A percentile compares a stretch with the other conserved stretches of the same genome.
Evolutionary conservation across 768 basidiomycete genomes (phyloP).

Genomic region (Floccularia luteovirens): DNA sequence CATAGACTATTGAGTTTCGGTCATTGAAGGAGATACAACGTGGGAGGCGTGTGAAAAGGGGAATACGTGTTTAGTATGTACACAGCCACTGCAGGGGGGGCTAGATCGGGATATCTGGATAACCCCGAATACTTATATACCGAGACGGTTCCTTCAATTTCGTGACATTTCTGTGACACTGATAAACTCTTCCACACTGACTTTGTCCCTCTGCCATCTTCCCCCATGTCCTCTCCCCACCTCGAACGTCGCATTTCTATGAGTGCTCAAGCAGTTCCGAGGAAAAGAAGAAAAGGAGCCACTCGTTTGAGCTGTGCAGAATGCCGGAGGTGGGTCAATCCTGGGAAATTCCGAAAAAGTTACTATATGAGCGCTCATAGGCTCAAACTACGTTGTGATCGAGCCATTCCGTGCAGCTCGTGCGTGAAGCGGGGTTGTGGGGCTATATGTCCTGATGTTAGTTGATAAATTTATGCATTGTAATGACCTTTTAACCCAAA

Average conservation of each 20-base stretch:
- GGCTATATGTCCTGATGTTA: slow-evolving; percentile 76
- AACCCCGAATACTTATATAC: too few relatives aligned
- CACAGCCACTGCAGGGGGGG: too few relatives aligned
- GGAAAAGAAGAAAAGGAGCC: slow-evolving; percentile 65
- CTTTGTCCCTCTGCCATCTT: too few relatives aligned
- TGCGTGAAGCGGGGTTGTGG: slow-evolving; percentile 77
- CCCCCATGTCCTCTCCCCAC: slow-evolving; percentile 14
- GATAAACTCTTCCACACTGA: too few relatives aligned
- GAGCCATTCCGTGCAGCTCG: slow-evolving; percentile 69
- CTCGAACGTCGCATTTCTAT: slow-evolving; percentile 22
- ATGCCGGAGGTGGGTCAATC: slow-evolving; percentile 51
- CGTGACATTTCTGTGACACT: too few relatives aligned
- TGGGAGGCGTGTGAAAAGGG: too few relatives aligned
- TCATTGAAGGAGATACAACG: too few relatives aligned
- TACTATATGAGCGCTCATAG: slow-evolving; percentile 20
- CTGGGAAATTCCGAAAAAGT: slow-evolving; percentile 5
- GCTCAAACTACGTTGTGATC: slow-evolving; percentile 68
- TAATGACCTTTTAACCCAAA: slow-evolving; percentile 5
- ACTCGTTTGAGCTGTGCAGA: slow-evolving; percentile 76
- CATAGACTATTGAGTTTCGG: too few relatives aligned
- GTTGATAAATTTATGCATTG: slow-evolving; percentile 11
- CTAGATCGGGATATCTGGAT: too few relatives aligned
- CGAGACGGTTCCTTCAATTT: too few relatives aligned
- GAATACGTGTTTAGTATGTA: too few relatives aligned
- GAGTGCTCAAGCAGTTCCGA: slow-evolving; percentile 23